These are phyloP conservation scores for Calonectria hongkongensis DNA, from an alignment of 2,329 filamentous ascomycete genomes.

Conservation along the genomic window DNA sequence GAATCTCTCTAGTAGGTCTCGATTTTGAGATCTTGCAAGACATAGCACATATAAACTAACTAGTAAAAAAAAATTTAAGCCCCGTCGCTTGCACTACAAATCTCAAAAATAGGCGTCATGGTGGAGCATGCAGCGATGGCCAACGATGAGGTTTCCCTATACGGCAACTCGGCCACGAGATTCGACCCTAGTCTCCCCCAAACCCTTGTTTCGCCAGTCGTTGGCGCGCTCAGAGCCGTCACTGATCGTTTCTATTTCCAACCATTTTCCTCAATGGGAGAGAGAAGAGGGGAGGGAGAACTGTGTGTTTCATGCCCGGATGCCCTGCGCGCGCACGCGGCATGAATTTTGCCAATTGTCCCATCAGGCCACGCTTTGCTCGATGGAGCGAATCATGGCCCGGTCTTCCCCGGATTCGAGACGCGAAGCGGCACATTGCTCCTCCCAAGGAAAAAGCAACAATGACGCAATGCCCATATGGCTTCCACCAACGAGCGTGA, in stretches of 20 bases:
- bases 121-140: background rate
- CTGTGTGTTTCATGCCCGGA: background rate
- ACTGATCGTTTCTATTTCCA: background rate
- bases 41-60: background rate
- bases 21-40: background rate
- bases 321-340: background rate
- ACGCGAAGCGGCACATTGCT: background rate
- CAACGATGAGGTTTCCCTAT: conserved; percentile 37
- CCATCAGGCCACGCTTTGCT: conserved; percentile 13
- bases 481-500: conserved; percentile 2
- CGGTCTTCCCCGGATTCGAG: conserved; percentile 36
- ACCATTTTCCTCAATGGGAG: background rate
- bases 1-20: background rate
- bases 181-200: background rate
- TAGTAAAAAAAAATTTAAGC: background rate
- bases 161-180: conserved; percentile 24
- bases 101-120: conserved; percentile 2
- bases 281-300: background rate
- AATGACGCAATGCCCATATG: background rate
- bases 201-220: background rate
- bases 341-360: background rate
- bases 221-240: background rate
- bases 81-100: background rate
- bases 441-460: background rate
- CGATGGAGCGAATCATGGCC: conserved; percentile 7